Evolutionary conservation across 2,329 filamentous ascomycete species (phyloP), one percentile per base, ranked within the genome.

Genomic region (Mycogone perniciosa): DNA sequence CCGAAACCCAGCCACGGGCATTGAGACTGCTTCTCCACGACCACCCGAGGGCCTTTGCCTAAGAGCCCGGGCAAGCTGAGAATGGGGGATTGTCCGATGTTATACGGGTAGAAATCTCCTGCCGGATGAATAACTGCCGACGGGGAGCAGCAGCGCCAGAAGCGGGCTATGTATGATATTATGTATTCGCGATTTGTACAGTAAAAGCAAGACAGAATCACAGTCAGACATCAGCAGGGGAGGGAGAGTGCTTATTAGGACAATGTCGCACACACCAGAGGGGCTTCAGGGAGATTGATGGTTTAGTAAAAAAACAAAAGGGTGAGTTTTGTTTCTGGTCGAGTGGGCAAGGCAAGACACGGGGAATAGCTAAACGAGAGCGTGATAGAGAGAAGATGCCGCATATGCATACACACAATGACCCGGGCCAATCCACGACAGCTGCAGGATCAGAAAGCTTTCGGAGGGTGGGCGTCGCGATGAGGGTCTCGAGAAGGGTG

Each of bases 201-300:
- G 20, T 29, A 40, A 45, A 31, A 27, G 42, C 46, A 41, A 45
- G 47, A 45, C 46, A 50, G 27, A 9, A 31, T 33, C 44, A 52
- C 40, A 50, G 51, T 53, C 51, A 53, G 48, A 53, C 41, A 41
- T 20, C 41, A 52, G 50, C 35, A 38, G 50, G 50, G 37, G 44
- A 40, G 49, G 27, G 33, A 47, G 26, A 42, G 13, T 29, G 39
- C 13, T 30, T 44, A 41, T 44, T 48, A 44, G n/a, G 29, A 42
- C 11, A 8, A 42, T 51, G 37, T 48, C 31, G 45, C 29, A n/a
- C 34, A 9, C 31, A 8, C 33, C 33, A 7, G 10, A 33, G 34
- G 31, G 31, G 29, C 10, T 10, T 43, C 34, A 30, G 26, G 33
- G 33, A 35, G 33, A 11, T 35, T 35, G 33, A 35, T 7, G 11